phyloP scores from a whole-genome alignment of 129 eudicot species.

The Logfia minima region DNA sequence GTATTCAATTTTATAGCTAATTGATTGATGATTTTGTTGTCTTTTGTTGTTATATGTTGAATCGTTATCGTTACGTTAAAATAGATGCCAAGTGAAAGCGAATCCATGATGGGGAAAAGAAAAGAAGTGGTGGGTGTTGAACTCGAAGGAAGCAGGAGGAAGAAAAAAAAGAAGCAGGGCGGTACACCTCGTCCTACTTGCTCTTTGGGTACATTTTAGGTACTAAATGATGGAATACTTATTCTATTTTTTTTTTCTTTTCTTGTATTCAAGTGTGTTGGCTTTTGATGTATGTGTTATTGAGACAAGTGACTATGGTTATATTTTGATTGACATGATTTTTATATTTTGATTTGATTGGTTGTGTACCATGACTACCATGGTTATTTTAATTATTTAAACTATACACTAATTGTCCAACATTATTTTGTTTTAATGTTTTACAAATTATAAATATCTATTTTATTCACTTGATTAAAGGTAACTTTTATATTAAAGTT shows the following conservation, averaged over 20 bases:
- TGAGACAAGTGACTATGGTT: conserved; percentile 23
- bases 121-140: conserved; percentile 48
- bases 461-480: no score
- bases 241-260: background rate
- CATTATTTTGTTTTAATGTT: no score
- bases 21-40: background rate
- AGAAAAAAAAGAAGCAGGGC: conserved; percentile 70
- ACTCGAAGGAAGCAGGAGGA: conserved; percentile 56
- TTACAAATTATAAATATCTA: no score
- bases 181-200: conserved; percentile 80
- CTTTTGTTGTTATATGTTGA: background rate
- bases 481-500: no score
- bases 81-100: conserved; percentile 55
- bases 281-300: background rate
- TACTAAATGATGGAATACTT: conserved; percentile 24
- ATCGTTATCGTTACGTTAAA: background rate
- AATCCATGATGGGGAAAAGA: conserved; percentile 43
- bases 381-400: no score
- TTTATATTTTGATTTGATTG: no score
- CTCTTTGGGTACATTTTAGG: conserved; percentile 91
- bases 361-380: no score
- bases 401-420: no score
- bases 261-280: background rate
- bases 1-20: conserved; percentile 1
- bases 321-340: no score